A percentile compares a stretch with the other conserved stretches of the same genome.
Conservation (phyloP, 257 asterid genomes). For the Lithospermum erythrorhizon region DNA sequence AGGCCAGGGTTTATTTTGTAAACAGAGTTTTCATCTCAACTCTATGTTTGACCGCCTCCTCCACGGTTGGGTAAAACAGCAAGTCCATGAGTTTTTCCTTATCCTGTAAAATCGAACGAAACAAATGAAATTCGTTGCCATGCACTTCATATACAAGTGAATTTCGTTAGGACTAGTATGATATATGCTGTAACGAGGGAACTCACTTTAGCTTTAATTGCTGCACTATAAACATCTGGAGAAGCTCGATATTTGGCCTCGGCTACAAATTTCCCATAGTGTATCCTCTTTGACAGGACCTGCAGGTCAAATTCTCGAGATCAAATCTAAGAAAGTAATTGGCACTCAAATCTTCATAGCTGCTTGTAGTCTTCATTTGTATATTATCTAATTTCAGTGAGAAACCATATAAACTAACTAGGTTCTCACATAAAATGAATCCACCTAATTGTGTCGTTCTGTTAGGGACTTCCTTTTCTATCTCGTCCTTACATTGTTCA, state of each 20-base stretch:
- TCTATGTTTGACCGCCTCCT: slow-evolving; percentile 48
- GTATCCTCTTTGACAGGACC: slow-evolving; percentile 85
- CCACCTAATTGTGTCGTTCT: too few species aligned
- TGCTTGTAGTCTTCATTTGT: neutral
- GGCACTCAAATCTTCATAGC: neutral
- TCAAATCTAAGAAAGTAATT: neutral
- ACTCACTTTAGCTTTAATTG: slow-evolving; percentile 59
- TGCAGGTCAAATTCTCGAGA: slow-evolving; percentile 16
- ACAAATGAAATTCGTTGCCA: neutral
- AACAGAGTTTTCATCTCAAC: slow-evolving; percentile 70
- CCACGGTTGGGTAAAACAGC: slow-evolving; percentile 69
- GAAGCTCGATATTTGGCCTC: slow-evolving; percentile 77
- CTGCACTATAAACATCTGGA: slow-evolving; percentile 58
- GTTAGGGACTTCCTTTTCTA: too few species aligned
- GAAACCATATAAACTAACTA: too few species aligned
- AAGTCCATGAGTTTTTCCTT: slow-evolving; percentile 40
- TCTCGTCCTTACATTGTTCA: too few species aligned
- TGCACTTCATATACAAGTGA: neutral
- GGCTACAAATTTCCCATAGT: slow-evolving; percentile 93
- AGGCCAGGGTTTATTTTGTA: slow-evolving; percentile 69
- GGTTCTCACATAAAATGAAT: too few species aligned
- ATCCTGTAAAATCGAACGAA: slow-evolving; percentile 35
- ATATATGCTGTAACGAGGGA: neutral
- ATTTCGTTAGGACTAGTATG: neutral
- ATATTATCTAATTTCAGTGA: neutral